phyloP scores from a whole-genome alignment of 805 yeast genomes.

The Priceomyces haplophilus region DNA sequence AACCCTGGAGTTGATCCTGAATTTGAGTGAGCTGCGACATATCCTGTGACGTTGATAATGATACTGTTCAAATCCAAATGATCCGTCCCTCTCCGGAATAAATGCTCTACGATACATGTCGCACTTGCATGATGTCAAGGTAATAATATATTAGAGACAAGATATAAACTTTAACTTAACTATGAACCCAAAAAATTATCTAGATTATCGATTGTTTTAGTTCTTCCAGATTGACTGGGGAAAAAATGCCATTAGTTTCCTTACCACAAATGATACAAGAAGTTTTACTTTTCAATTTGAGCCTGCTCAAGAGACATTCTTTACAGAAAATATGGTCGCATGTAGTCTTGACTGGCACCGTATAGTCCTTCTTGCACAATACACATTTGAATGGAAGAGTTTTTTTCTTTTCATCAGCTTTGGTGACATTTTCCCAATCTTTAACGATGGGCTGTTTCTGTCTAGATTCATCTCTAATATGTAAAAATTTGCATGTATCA shows the following conservation, averaged over 20 bases:
- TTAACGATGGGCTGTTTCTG: slow-evolving; percentile 61
- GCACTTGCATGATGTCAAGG: background rate
- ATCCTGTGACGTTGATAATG: no score
- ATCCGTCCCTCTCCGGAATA: no score
- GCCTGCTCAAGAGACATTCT: slow-evolving; percentile 51
- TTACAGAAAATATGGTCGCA: slow-evolving; percentile 69
- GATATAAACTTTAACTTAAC: background rate
- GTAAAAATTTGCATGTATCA: slow-evolving; percentile 92
- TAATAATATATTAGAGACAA: background rate
- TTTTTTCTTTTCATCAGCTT: slow-evolving; percentile 3
- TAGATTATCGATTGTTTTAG: slow-evolving; percentile 11
- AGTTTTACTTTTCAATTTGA: slow-evolving; percentile 34
- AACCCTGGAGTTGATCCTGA: slow-evolving; percentile 24
- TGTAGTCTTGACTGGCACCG: slow-evolving; percentile 52
- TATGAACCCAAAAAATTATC: background rate
- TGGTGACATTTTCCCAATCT: slow-evolving; percentile 62
- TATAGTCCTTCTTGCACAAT: slow-evolving; percentile 55
- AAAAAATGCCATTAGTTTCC: slow-evolving; percentile 59
- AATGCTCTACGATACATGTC: background rate
- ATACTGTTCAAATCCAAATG: background rate
- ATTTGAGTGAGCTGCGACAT: slow-evolving; percentile 16
- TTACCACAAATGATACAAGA: slow-evolving; percentile 57
- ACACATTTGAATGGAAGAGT: slow-evolving; percentile 58
- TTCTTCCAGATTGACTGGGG: slow-evolving; percentile 46
- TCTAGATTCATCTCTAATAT: slow-evolving; percentile 80